These are phyloP conservation scores for Physcomitrellopsis africana DNA, from an alignment of 225 moss, liverwort and hornwort species.

Conservation along the genomic window DNA sequence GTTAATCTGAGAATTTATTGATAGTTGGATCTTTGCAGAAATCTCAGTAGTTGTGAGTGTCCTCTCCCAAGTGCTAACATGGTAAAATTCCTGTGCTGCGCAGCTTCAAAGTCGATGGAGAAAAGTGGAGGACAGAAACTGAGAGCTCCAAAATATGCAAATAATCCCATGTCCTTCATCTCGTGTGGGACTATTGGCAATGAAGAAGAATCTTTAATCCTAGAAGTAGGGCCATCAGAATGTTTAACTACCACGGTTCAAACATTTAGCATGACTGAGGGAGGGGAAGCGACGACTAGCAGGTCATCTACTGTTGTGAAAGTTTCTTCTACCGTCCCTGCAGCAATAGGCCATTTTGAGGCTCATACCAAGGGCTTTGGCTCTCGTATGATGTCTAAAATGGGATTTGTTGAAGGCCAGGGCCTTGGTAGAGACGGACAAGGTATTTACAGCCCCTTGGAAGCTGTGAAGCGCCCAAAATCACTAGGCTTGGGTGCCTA, in stretches of 20 bases:
- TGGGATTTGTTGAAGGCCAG: conserved; percentile 86
- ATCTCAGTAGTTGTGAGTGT: conserved; percentile 17
- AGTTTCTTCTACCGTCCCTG: conserved; percentile 19
- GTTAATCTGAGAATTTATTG: neutral
- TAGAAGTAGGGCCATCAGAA: conserved; percentile 30
- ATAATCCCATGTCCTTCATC: conserved; percentile 78
- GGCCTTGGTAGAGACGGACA: conserved; percentile 88
- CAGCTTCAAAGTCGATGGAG: conserved; percentile 35
- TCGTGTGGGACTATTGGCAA: conserved; percentile 61
- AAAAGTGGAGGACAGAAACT: conserved; percentile 32
- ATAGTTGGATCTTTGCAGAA: conserved; percentile 7
- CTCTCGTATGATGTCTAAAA: conserved; percentile 92
- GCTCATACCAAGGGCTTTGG: conserved; percentile 92
- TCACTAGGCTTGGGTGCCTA: conserved; percentile 95
- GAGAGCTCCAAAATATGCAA: conserved; percentile 59
- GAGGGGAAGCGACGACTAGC: conserved; percentile 52
- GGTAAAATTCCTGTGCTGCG: conserved; percentile 19
- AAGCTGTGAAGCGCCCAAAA: conserved; percentile 81
- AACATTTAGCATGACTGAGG: conserved; percentile 32
- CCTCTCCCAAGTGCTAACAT: neutral
- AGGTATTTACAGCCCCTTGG: conserved; percentile 81
- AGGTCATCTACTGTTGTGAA: conserved; percentile 34
- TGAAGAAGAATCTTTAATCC: conserved; percentile 43
- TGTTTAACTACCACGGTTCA: conserved; percentile 22
- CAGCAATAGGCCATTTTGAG: conserved; percentile 74